A percentile compares a stretch with the other conserved stretches of the same genome.
Evolutionary conservation across 306 rosid genomes (phyloP).

Genomic region (Corylus heterophylla): DNA sequence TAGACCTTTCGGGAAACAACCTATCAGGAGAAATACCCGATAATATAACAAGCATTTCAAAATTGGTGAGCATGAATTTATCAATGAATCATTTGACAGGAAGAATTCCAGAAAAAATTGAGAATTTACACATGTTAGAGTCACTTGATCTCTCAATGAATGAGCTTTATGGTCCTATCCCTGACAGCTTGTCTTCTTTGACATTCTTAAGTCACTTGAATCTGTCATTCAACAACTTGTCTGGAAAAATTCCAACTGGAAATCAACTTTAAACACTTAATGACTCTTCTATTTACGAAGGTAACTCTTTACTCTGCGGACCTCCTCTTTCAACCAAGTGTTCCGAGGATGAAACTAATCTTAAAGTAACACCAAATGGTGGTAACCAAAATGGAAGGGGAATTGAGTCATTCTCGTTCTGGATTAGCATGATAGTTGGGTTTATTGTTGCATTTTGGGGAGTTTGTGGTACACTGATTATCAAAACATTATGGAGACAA

Average conservation of each 20-base stretch:
- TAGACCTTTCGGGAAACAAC: constrained; percentile 7
- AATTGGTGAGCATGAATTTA: no score
- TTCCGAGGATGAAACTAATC: not conserved
- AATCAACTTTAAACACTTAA: constrained; percentile 15
- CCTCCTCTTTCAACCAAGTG: not conserved
- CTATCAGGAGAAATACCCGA: constrained; percentile 21
- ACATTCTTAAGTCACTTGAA: constrained; percentile 19
- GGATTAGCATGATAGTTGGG: not conserved
- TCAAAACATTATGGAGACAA: constrained; percentile 7
- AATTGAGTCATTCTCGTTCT: not conserved
- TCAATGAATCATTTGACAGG: no score
- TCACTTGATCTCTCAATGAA: constrained; percentile 20
- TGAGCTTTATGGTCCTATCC: constrained; percentile 13
- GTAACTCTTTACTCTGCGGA: constrained; percentile 17
- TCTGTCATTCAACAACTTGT: constrained; percentile 11
- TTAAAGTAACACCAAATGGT: no score
- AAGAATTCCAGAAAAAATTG: not conserved
- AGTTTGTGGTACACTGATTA: not conserved
- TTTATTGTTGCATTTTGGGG: constrained; percentile 8
- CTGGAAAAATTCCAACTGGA: constrained; percentile 12
- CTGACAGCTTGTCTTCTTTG: constrained; percentile 17
- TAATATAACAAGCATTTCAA: not conserved
- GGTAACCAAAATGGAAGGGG: no score
- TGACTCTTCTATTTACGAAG: constrained; percentile 10
- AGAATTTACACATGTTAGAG: not conserved